Conservation (phyloP, 257 asterid genomes). For the Ehretia macrophylla region DNA sequence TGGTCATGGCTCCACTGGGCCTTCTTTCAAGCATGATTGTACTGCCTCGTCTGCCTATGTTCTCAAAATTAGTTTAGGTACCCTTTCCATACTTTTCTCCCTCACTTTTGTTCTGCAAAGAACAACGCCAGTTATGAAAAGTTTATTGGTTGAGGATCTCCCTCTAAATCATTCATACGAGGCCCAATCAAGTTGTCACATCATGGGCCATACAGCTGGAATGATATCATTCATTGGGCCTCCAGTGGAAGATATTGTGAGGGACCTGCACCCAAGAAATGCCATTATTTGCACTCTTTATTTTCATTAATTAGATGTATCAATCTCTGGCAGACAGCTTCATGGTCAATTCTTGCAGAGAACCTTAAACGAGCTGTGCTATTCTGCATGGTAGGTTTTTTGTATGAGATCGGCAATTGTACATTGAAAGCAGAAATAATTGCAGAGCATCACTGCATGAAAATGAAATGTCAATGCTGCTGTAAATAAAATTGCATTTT, state of each 20-base stretch:
- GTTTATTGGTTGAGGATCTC: too few species aligned
- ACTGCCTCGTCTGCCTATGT: conserved; percentile 42
- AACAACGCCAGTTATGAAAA: not conserved
- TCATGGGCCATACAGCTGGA: too few species aligned
- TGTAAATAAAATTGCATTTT: too few species aligned
- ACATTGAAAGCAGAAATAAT: too few species aligned
- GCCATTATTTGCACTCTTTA: not conserved
- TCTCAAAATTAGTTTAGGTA: conserved; percentile 42
- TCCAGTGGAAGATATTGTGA: not conserved
- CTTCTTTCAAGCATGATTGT: conserved; percentile 36
- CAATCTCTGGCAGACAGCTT: conserved; percentile 27
- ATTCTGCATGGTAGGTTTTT: conserved; percentile 36
- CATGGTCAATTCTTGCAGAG: conserved; percentile 32
- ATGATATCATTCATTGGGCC: not conserved
- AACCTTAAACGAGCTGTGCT: conserved; percentile 28
- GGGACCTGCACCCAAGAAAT: not conserved
- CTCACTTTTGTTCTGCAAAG: not conserved
- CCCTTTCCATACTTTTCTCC: conserved; percentile 2
- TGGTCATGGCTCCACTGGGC: conserved; percentile 52
- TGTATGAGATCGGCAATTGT: not conserved
- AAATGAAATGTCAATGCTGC: too few species aligned
- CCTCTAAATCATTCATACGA: too few species aligned
- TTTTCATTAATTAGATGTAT: not conserved
- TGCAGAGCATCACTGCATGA: too few species aligned
- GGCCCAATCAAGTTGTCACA: too few species aligned